phyloP scores from a whole-genome alignment of 2,329 filamentous ascomycete genomes.

The Dactylellina sp. region DNA sequence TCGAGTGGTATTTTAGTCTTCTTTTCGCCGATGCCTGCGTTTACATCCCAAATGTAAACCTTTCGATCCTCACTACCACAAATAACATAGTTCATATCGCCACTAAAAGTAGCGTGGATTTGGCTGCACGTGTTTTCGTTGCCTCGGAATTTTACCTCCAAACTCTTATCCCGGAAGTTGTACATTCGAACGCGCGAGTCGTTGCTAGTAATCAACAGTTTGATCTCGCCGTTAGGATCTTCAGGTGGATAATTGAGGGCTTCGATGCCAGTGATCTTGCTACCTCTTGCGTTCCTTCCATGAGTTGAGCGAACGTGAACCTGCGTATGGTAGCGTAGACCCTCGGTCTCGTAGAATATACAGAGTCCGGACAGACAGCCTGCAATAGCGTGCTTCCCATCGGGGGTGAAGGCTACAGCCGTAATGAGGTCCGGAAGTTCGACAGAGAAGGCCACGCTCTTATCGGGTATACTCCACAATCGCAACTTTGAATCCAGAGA shows the following conservation, averaged over 20 bases:
- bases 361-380: conserved; percentile 87
- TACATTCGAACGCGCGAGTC: conserved; percentile 93
- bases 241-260: conserved; percentile 73
- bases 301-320: conserved; percentile 92
- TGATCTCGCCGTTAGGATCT: conserved; percentile 75
- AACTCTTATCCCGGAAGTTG: conserved; percentile 82
- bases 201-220: conserved; percentile 91
- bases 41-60: conserved; percentile 89
- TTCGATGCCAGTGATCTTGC: conserved; percentile 95
- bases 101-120: conserved; percentile 88
- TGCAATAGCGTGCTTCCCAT: conserved; percentile 88
- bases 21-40: conserved; percentile 71
- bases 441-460: conserved; percentile 84
- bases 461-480: conserved; percentile 97
- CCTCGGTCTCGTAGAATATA: conserved; percentile 92
- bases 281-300: conserved; percentile 93
- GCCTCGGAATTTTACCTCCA: conserved; percentile 91
- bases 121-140: conserved; percentile 91
- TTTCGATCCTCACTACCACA: conserved; percentile 93
- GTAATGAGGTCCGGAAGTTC: conserved; percentile 89
- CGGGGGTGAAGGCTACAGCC: conserved; percentile 90
- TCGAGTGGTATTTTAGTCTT: conserved; percentile 83
- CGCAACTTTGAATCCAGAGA: conserved; percentile 88
- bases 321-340: conserved; percentile 83
- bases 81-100: conserved; percentile 85